These are phyloP conservation scores for Clitocybe nebularis DNA, from an alignment of 1,284 basidiomycete genomes.

Conservation along the genomic window DNA sequence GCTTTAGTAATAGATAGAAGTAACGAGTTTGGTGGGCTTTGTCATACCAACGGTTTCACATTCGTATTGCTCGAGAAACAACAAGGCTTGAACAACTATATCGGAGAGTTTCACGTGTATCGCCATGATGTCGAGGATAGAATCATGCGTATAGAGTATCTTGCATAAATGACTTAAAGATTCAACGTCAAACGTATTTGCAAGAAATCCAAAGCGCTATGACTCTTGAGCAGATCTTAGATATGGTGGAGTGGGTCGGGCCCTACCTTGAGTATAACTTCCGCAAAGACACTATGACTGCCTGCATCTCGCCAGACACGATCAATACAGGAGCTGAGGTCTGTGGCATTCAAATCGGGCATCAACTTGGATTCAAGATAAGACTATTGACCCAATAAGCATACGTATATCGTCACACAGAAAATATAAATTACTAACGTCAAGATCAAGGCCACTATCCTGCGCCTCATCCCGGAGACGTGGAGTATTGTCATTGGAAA, in stretches of 20 bases:
- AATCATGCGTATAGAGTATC: conserved; percentile 52
- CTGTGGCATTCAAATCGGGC: conserved; percentile 48
- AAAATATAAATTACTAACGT: conserved; percentile 34
- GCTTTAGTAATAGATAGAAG: neutral
- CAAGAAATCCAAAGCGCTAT: conserved; percentile 53
- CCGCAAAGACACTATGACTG: conserved; percentile 56
- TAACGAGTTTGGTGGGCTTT: conserved; percentile 1
- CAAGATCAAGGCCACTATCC: conserved; percentile 50
- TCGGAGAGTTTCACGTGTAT: conserved; percentile 64
- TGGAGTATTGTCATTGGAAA: conserved; percentile 43
- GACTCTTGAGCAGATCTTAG: conserved; percentile 4
- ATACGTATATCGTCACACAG: conserved; percentile 1
- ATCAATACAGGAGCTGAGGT: conserved; percentile 46
- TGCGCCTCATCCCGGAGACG: conserved; percentile 54
- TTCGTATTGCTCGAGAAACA: conserved; percentile 68
- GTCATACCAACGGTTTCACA: conserved; percentile 71
- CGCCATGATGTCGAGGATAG: conserved; percentile 62
- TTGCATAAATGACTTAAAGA: conserved; percentile 63
- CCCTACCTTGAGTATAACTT: conserved; percentile 54
- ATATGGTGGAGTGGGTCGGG: conserved; percentile 5
- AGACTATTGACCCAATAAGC: conserved; percentile 30
- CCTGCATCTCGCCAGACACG: conserved; percentile 58
- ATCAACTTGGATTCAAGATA: conserved; percentile 61
- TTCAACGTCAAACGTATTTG: conserved; percentile 57
- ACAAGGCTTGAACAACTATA: conserved; percentile 55